Percentiles rank a stretch among this genome's conserved stretches.
phyloP scores from a whole-genome alignment of 352 stramenopile species.

The Elongisporangium senticosum region DNA sequence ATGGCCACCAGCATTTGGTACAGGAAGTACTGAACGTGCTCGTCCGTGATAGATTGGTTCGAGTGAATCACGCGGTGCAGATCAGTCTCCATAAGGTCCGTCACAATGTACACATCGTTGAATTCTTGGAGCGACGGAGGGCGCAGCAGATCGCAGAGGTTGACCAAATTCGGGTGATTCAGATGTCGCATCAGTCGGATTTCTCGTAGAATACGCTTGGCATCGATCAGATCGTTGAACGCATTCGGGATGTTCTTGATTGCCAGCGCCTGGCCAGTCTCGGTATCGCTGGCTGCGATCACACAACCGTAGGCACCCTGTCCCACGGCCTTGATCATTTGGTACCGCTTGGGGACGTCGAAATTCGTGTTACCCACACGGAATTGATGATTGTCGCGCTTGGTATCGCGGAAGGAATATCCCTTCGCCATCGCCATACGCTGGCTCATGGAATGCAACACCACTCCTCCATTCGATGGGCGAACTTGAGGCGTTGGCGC shows the following conservation, averaged over 20 bases:
- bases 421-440: slow-evolving; percentile 52
- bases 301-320: slow-evolving; percentile 91
- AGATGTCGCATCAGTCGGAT: slow-evolving; percentile 87
- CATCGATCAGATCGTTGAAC: slow-evolving; percentile 86
- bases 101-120: slow-evolving; percentile 86
- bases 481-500: slow-evolving; percentile 51
- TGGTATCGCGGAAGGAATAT: slow-evolving; percentile 80
- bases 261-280: slow-evolving; percentile 85
- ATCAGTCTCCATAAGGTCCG: slow-evolving; percentile 76
- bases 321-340: slow-evolving; percentile 87
- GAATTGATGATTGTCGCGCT: slow-evolving; percentile 85
- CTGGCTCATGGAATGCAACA: slow-evolving; percentile 51
- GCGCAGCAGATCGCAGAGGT: slow-evolving; percentile 71
- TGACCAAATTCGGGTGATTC: slow-evolving; percentile 80
- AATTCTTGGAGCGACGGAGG: slow-evolving; percentile 83
- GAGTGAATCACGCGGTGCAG: slow-evolving; percentile 76
- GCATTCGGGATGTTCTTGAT: slow-evolving; percentile 97
- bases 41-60: slow-evolving; percentile 76
- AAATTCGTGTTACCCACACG: slow-evolving; percentile 85
- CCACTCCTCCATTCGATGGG: slow-evolving; percentile 14
- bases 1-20: slow-evolving; percentile 78
- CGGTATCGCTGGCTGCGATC: slow-evolving; percentile 83
- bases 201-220: slow-evolving; percentile 84
- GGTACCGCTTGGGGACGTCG: slow-evolving; percentile 77
- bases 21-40: slow-evolving; percentile 76